A percentile compares a stretch with the other conserved stretches of the same genome.
These are phyloP conservation scores for Nigrospora osmanthi DNA, from an alignment of 2,329 filamentous ascomycete genomes.

Conservation along the genomic window DNA sequence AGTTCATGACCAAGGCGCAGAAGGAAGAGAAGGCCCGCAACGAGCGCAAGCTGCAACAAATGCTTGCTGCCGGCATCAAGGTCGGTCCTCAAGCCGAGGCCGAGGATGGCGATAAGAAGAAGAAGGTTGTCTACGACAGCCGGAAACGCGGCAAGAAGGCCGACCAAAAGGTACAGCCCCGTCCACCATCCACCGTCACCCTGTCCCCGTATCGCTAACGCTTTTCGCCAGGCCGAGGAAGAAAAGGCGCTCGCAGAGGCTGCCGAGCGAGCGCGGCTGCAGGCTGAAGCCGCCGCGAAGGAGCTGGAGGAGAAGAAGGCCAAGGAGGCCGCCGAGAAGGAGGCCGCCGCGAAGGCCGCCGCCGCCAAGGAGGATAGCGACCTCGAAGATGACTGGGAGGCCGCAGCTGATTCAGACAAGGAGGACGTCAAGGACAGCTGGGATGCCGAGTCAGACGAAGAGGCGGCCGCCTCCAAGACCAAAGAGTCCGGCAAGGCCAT, in stretches of 20 bases:
- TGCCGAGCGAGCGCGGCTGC: slow-evolving; percentile 59
- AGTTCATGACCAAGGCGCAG: slow-evolving; percentile 79
- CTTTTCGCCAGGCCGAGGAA: slow-evolving; percentile 53
- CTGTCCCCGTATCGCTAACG: slow-evolving; percentile 3
- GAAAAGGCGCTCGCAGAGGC: slow-evolving; percentile 73
- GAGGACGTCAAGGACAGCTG: slow-evolving; percentile 87
- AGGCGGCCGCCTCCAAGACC: slow-evolving; percentile 33
- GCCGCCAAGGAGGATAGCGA: slow-evolving; percentile 50
- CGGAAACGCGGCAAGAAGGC: slow-evolving; percentile 63
- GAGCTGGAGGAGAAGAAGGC: slow-evolving; percentile 55
- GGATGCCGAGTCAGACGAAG: slow-evolving; percentile 79
- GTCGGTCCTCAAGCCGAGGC: slow-evolving; percentile 52
- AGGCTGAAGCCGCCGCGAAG: slow-evolving; percentile 60
- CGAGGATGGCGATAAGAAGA: slow-evolving; percentile 57
- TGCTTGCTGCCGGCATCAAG: slow-evolving; percentile 70
- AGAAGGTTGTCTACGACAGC: slow-evolving; percentile 67
- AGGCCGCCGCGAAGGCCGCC: slow-evolving; percentile 44
- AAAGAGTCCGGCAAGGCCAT: slow-evolving; percentile 15
- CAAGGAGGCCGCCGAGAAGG: slow-evolving; percentile 47
- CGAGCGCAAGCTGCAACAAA: slow-evolving; percentile 75
- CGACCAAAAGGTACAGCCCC: slow-evolving; percentile 34
- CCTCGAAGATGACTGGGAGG: slow-evolving; percentile 81
- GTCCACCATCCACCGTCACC: slow-evolving; percentile 24
- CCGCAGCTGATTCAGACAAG: slow-evolving; percentile 66
- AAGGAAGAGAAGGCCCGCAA: slow-evolving; percentile 74